Conservation (phyloP, 495 filamentous ascomycete species). For the Tetracladium setigerum region DNA sequence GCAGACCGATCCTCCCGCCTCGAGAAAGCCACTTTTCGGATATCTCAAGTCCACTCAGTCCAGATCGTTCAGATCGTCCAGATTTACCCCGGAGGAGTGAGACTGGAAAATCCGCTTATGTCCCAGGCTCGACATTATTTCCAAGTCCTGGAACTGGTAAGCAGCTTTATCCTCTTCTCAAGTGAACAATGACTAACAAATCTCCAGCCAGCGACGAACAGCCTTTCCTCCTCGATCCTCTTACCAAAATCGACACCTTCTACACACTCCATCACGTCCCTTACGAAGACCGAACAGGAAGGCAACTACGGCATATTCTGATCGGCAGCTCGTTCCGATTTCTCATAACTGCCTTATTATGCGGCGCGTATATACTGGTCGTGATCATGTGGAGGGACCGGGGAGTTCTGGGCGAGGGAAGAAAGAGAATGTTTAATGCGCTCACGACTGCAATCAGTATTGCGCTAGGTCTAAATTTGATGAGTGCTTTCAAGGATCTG, state of each 20-base stretch:
- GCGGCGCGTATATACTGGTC: conserved; percentile 8
- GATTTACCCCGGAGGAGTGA: neutral
- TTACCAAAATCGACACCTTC: conserved; percentile 13
- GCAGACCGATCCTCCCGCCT: neutral
- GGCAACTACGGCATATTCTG: conserved; percentile 19
- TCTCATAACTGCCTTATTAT: conserved; percentile 15
- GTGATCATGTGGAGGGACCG: conserved; percentile 5
- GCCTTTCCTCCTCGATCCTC: conserved; percentile 13
- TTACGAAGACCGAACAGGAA: conserved; percentile 15
- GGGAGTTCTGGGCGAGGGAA: conserved; percentile 4
- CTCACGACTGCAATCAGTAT: conserved; percentile 21
- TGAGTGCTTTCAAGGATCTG: conserved; percentile 25
- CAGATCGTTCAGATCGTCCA: neutral
- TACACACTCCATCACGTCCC: conserved; percentile 3
- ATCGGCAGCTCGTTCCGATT: conserved; percentile 13
- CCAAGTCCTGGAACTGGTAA: neutral
- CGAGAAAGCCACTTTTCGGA: neutral
- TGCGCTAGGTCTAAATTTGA: conserved; percentile 22
- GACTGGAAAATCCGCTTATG: neutral
- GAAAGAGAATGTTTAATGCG: conserved; percentile 20
- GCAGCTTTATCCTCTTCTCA: too few species aligned
- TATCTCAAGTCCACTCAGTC: neutral
- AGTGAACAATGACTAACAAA: neutral
- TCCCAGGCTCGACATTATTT: neutral
- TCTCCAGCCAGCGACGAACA: neutral